Evolutionary conservation across 2,329 filamentous ascomycete genomes (phyloP).

Genomic region (Aspergillus sp.): DNA sequence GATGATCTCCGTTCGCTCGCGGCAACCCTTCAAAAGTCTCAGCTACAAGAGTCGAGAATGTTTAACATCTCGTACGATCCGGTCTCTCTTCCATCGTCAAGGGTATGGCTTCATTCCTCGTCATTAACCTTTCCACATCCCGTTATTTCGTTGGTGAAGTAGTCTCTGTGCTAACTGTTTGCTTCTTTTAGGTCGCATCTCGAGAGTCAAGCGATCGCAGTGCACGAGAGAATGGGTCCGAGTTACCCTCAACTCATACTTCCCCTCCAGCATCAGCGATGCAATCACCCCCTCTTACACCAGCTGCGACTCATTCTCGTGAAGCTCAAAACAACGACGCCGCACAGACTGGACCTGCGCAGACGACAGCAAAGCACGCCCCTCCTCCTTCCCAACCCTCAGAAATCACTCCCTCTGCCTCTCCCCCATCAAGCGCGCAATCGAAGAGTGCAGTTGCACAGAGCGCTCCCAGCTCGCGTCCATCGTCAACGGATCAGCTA

Average conservation of each 20-base stretch:
- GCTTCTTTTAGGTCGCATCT: conserved; percentile 40
- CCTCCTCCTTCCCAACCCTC: conserved; percentile 26
- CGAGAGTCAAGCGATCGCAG: conserved; percentile 64
- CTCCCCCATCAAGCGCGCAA: conserved; percentile 45
- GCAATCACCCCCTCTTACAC: conserved; percentile 87
- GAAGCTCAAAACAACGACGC: conserved; percentile 44
- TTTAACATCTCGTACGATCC: conserved; percentile 88
- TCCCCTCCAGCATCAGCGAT: conserved; percentile 69
- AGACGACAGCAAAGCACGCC: conserved; percentile 34
- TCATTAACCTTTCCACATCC: not conserved
- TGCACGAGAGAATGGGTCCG: conserved; percentile 55
- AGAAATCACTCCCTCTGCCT: conserved; percentile 55
- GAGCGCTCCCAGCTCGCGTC: conserved; percentile 41
- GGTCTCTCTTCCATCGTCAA: conserved; percentile 71
- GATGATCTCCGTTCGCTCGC: conserved; percentile 72
- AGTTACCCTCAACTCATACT: conserved; percentile 64
- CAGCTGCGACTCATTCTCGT: conserved; percentile 69
- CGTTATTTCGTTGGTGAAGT: not conserved
- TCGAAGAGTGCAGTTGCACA: conserved; percentile 30
- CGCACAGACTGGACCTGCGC: conserved; percentile 28
- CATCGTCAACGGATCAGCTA: conserved; percentile 41
- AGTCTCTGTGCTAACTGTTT: not conserved
- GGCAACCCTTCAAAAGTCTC: conserved; percentile 68
- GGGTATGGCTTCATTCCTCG: conserved; percentile 35
- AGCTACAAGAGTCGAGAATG: conserved; percentile 79